These are phyloP conservation scores for Populus tomentosa DNA, from an alignment of 441 rosid genomes.

Conservation along the genomic window DNA sequence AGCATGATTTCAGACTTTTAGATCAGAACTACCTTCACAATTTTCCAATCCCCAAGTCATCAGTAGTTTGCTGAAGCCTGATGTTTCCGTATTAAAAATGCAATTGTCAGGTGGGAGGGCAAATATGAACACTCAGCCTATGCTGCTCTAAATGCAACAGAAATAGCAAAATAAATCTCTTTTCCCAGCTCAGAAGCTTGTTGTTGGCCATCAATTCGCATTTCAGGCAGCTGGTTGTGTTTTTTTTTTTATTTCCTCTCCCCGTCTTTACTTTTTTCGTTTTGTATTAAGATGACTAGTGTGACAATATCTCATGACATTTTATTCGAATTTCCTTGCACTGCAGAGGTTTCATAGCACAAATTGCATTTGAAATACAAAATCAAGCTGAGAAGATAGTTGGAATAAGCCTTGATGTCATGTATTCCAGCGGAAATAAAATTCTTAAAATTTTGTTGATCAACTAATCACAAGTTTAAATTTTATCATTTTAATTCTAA, in stretches of 20 bases:
- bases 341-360: neutral
- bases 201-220: neutral
- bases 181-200: neutral
- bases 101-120: slow-evolving; percentile 67
- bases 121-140: slow-evolving; percentile 57
- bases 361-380: neutral
- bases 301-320: neutral
- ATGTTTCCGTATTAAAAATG: too few relatives aligned
- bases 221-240: neutral
- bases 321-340: neutral
- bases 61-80: neutral
- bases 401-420: neutral
- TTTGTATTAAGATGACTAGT: neutral
- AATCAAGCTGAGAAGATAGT: neutral
- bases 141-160: slow-evolving; percentile 24
- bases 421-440: too few relatives aligned
- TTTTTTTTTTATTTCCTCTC: too few relatives aligned
- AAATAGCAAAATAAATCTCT: neutral
- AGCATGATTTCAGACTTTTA: slow-evolving; percentile 1
- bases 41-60: too few relatives aligned
- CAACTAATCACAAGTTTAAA: too few relatives aligned
- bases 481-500: too few relatives aligned
- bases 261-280: too few relatives aligned
- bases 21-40: neutral
- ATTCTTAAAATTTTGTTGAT: too few relatives aligned